Conservation (phyloP, 257 asterid genomes). For the Rubia yunnanensis region DNA sequence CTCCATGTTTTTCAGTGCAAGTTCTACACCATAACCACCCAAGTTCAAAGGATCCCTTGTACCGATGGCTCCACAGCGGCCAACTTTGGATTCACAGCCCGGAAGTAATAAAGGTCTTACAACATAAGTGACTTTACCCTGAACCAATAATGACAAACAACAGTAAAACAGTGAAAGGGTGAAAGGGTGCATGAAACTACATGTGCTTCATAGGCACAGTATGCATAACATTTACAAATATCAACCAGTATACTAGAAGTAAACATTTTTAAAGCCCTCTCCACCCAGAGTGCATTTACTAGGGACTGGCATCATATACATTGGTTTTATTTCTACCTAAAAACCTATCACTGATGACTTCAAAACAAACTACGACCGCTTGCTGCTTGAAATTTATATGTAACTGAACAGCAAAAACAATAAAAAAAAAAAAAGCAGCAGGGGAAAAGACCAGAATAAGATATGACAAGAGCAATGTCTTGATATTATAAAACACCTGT, state of each 20-base stretch:
- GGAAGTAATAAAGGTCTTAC: slow-evolving; percentile 86
- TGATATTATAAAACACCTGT: slow-evolving; percentile 37
- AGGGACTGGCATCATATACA: background rate
- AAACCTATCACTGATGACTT: background rate
- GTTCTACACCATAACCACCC: slow-evolving; percentile 99
- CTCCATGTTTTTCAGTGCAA: slow-evolving; percentile 98
- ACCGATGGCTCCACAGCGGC: slow-evolving; percentile 78
- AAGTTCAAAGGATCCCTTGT: slow-evolving; percentile 68
- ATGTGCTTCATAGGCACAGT: background rate
- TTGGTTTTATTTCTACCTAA: background rate
- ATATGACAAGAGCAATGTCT: background rate
- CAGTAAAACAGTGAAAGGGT: slow-evolving; percentile 6
- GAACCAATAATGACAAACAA: slow-evolving; percentile 14
- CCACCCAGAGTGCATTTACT: background rate
- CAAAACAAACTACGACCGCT: background rate
- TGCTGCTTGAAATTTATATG: background rate
- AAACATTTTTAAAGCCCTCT: background rate
- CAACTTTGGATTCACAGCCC: slow-evolving; percentile 71
- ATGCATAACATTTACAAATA: background rate
- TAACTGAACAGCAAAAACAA: background rate
- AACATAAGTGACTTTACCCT: slow-evolving; percentile 77
- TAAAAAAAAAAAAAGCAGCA: background rate
- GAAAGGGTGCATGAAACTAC: background rate
- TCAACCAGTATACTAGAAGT: background rate
- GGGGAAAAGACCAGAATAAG: background rate